Base-by-base conservation (phyloP, 2,329 filamentous ascomycete genomes). In the Grosmannia serpens region DNA sequence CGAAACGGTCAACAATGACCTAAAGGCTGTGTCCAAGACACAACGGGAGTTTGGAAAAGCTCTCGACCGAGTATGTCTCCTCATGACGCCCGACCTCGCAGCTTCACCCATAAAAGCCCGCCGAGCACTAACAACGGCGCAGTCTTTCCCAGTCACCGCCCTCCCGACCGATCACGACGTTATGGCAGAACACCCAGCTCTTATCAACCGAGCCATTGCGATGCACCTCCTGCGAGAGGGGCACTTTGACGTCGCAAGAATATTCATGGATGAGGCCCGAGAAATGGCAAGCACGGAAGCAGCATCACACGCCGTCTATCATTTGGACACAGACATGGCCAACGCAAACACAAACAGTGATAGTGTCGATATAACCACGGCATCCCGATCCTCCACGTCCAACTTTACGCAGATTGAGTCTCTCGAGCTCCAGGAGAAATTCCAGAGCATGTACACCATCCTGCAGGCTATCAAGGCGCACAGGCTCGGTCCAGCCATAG, bases 201-300 rank as follows among this genome's bases (percentile, higher is more conserved):
- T 96, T 15, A 89, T 97, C 68, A 95, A 96, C 73, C 84, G 91
- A 59, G 92, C 94, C 8, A 95, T 99, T 65, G 89, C 89, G 11
- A 96, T 97, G 91, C 94, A 99, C 69, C 81, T 99, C 26, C 80
- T 99, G 46, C 88, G 94, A 47, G 92, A 97, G 73, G 94, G 94
- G 54, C 88, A 96, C 68, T 99, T 99, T 71, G 80, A 79, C 26
- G 91, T 96, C 2, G 92, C 92, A 15, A 84, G 86, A 20, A 90
- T 86, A 1, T 96, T 99, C 65, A 82, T 96, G 54, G 75, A 80
- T 17, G 94, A 97, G 75, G 82, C 76, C 61, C 52, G 62, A 46
- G 50, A 66, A 57, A 50, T 62, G 61, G 60, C 58, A 58, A 61
- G 56, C 66, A 54, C 56, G 20, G 59, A 64, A 4, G 27, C 1